Conservation (phyloP, 148 eudicot species). For the Amaranthus cruentus region DNA sequence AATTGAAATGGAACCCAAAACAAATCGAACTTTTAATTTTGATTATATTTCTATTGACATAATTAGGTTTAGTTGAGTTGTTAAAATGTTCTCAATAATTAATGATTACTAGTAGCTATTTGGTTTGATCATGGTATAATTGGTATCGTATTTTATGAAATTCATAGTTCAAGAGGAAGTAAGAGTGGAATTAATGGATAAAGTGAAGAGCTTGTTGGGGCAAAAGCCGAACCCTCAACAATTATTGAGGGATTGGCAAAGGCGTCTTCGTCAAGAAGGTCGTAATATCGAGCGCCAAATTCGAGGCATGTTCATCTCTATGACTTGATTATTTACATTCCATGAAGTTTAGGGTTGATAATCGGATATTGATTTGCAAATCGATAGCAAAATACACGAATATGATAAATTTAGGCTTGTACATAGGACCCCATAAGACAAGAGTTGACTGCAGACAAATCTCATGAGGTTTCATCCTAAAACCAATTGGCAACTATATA, state of each 20-base stretch:
- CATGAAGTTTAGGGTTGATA: background rate
- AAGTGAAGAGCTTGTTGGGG: conserved; percentile 58
- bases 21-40: background rate
- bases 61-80: conserved; percentile 2
- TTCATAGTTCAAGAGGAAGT: conserved; percentile 14
- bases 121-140: background rate
- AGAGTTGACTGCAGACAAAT: too few relatives aligned
- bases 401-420: too few relatives aligned
- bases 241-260: conserved; percentile 82
- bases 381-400: too few relatives aligned
- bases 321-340: background rate
- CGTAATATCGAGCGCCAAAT: conserved; percentile 94
- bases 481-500: too few relatives aligned
- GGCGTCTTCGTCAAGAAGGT: conserved; percentile 81
- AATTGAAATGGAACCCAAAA: background rate
- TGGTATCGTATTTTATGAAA: background rate
- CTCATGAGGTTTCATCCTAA: too few relatives aligned
- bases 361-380: too few relatives aligned
- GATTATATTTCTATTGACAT: background rate
- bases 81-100: conserved; percentile 2
- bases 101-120: background rate
- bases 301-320: conserved; percentile 42
- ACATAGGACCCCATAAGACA: too few relatives aligned
- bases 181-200: conserved; percentile 29
- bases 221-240: conserved; percentile 79